Evolutionary conservation across 805 yeast species (phyloP).

Genomic region (Millerozyma acaciae): DNA sequence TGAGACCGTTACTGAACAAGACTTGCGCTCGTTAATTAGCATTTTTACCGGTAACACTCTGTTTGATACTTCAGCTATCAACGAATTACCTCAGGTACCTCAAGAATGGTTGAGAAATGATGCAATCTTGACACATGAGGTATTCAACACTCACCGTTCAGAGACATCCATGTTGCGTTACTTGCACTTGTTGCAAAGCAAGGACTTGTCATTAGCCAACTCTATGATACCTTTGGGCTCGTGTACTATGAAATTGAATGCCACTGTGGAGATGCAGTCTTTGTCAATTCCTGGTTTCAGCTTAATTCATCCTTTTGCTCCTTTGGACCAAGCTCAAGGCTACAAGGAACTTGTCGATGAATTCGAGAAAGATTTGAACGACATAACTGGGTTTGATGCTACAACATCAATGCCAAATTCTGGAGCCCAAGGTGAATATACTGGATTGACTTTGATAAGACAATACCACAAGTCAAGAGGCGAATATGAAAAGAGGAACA

Average conservation of each 20-base stretch:
- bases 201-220: constrained; percentile 89
- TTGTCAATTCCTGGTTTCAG: constrained; percentile 92
- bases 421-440: constrained; percentile 98
- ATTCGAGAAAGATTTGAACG: constrained; percentile 79
- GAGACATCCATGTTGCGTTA: constrained; percentile 95
- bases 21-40: constrained; percentile 53
- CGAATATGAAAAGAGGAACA: constrained; percentile 62
- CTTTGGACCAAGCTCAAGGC: constrained; percentile 83
- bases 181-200: constrained; percentile 73
- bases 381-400: constrained; percentile 89
- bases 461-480: constrained; percentile 71
- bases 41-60: constrained; percentile 49
- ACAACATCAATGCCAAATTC: constrained; percentile 94
- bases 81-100: constrained; percentile 49
- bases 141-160: constrained; percentile 83
- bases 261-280: constrained; percentile 93
- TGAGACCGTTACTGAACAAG: constrained; percentile 71
- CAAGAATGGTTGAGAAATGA: constrained; percentile 51
- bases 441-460: constrained; percentile 85
- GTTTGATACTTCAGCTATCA: constrained; percentile 8
- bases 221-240: constrained; percentile 98
- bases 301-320: constrained; percentile 89
- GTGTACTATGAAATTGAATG: constrained; percentile 96
- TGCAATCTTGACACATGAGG: constrained; percentile 61
- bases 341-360: constrained; percentile 71